A percentile compares a stretch with the other conserved stretches of the same genome.
These are phyloP conservation scores for Suhomyces panamericanus DNA, from an alignment of 1,139 yeast genomes.

Conservation along the genomic window DNA sequence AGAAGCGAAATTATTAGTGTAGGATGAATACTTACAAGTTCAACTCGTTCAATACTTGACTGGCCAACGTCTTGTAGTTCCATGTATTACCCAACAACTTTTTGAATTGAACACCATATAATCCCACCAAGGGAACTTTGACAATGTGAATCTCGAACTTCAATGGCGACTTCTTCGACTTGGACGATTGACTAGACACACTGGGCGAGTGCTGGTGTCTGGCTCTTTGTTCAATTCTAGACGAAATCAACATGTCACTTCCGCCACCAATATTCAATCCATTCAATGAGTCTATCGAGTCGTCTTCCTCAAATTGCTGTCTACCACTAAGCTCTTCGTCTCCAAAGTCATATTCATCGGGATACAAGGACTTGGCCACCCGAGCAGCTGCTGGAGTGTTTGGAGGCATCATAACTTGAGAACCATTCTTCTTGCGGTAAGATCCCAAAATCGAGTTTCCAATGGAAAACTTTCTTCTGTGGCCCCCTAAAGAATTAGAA, in stretches of 20 bases:
- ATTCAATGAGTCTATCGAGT: constrained; percentile 64
- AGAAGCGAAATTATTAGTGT: not conserved
- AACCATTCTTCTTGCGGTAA: constrained; percentile 49
- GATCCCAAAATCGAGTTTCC: constrained; percentile 54
- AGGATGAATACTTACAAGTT: constrained; percentile 45
- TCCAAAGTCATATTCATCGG: constrained; percentile 39
- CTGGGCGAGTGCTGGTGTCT: constrained; percentile 35
- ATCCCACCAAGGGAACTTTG: constrained; percentile 85
- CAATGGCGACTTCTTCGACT: constrained; percentile 50
- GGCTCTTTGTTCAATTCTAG: constrained; percentile 55
- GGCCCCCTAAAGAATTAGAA: constrained; percentile 37
- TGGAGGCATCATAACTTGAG: constrained; percentile 47
- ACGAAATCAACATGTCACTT: constrained; percentile 65
- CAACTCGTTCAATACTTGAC: constrained; percentile 77
- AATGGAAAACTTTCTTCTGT: constrained; percentile 63
- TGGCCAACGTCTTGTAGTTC: constrained; percentile 92
- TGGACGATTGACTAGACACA: constrained; percentile 23
- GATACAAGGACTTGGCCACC: constrained; percentile 36
- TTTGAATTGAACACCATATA: constrained; percentile 94
- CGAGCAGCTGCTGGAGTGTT: constrained; percentile 54
- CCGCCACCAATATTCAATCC: constrained; percentile 53
- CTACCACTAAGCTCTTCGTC: constrained; percentile 27
- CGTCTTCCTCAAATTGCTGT: constrained; percentile 41
- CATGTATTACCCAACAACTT: constrained; percentile 92
- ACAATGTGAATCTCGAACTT: constrained; percentile 92